Base-by-base conservation (phyloP, 1,284 basidiomycete species). In the Ceratobasidium sp. region DNA sequence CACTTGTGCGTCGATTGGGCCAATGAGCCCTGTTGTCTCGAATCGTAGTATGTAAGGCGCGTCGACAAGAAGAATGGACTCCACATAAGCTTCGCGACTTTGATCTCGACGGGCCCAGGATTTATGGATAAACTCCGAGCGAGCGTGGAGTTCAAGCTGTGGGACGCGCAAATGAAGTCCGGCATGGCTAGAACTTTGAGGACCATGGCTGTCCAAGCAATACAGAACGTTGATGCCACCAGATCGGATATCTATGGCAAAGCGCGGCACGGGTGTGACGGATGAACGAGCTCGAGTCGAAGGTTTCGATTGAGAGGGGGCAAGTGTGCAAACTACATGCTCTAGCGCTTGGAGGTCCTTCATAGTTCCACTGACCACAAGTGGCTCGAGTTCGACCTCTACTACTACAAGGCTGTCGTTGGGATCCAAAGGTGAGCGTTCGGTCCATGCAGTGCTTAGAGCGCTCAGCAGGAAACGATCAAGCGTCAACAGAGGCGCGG, bases 391-490 rank as follows among this genome's bases (percentile, higher is more conserved):
- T n/a, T 80, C 82, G 35, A 86, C 70, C 30, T 84, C 83, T 23
- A 88, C 77, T n/a, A 85, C 85, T 23, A 91, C 67, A 14, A 89
- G 82, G 9, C 90, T 84, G 5, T 85, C 83, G 77, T 89, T 89
- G 3, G 87, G 85, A 77, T 91, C 88, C 38, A 85, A 87, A 50
- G 46, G 55, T 28, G 44, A 47, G 11, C 16, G 28, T 28, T 58
- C 44, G 8, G 57, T 41, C 67, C 67, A 71, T 26, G 57, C 47
- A 11, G 67, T 59, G 30, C 44, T 71, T 21, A 71, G 28, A 32
- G 46, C 55, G 26, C 67, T 61, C 1, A 46, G 16, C n/a, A 78
- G 76, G 61, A 89, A 79, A 77, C 87, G 86, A n/a, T 83, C 79
- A 4, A 85, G 82, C 3, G 85, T 80, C 38, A 81, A 79, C 30